phyloP scores from a whole-genome alignment of 768 basidiomycete genomes.

The Hirschioporus abietinus region DNA sequence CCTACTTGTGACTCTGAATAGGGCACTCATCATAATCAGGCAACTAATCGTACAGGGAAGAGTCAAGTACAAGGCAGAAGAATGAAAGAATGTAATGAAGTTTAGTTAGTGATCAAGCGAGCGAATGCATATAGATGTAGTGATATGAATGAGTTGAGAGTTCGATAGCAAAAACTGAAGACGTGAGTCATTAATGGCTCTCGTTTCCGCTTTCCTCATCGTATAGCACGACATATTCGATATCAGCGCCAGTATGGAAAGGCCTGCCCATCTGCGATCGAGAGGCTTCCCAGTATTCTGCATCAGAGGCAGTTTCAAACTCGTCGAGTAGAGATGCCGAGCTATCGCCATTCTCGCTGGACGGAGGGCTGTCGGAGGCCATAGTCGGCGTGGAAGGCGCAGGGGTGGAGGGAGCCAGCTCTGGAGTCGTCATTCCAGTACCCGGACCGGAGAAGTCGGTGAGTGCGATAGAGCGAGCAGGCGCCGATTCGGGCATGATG shows the following conservation, averaged over 20 bases:
- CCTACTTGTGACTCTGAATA: too few relatives aligned
- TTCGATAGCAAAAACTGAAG: not conserved
- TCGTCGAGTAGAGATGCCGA: slow-evolving; percentile 9
- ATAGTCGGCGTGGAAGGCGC: slow-evolving; percentile 9
- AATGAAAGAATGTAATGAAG: not conserved
- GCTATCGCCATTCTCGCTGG: slow-evolving; percentile 19
- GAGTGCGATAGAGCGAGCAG: slow-evolving; percentile 12
- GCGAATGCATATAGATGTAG: not conserved
- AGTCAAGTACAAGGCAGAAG: not conserved
- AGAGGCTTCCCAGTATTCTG: slow-evolving; percentile 55
- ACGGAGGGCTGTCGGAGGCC: not conserved
- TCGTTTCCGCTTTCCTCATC: slow-evolving; percentile 35
- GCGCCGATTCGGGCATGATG: slow-evolving; percentile 52
- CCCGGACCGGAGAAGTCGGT: slow-evolving; percentile 6
- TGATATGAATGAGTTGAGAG: not conserved
- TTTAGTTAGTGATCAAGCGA: not conserved
- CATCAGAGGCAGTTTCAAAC: slow-evolving; percentile 18
- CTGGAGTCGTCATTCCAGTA: slow-evolving; percentile 18
- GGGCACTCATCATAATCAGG: not conserved
- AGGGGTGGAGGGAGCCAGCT: slow-evolving; percentile 15
- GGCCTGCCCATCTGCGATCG: slow-evolving; percentile 28
- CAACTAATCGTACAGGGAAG: not conserved
- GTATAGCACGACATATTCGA: slow-evolving; percentile 60
- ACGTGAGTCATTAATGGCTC: not conserved
- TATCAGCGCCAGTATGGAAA: not conserved